Evolutionary conservation across 2,329 filamentous ascomycete species (phyloP).

Genomic region (Ophiocordyceps unilateralis): DNA sequence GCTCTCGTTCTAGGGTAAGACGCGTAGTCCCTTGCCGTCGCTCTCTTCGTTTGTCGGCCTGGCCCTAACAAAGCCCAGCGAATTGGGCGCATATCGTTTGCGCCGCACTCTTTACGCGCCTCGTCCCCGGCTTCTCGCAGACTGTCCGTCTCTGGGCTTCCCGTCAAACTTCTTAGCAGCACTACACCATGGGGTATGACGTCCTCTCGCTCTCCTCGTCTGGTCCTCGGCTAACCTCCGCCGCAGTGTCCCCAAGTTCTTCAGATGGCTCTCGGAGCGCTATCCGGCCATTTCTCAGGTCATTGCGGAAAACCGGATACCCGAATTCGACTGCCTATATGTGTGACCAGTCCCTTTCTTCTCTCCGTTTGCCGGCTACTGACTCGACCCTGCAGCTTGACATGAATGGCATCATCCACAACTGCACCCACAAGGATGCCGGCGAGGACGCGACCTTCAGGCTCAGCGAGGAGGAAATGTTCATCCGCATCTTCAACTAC

Average conservation of each 20-base stretch:
- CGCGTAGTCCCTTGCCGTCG: too few species aligned
- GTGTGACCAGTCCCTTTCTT: constrained; percentile 23
- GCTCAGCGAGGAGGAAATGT: constrained; percentile 97
- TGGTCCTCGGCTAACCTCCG: constrained; percentile 1
- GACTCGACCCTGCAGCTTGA: constrained; percentile 39
- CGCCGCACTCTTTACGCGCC: neutral
- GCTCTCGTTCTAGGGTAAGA: too few species aligned
- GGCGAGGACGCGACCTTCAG: constrained; percentile 75
- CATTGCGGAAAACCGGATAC: constrained; percentile 96
- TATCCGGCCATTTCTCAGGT: constrained; percentile 97
- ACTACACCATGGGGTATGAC: constrained; percentile 14
- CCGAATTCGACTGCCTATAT: constrained; percentile 96
- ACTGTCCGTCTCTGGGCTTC: neutral
- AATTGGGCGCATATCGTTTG: neutral
- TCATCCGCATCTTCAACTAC: constrained; percentile 99
- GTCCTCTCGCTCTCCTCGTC: neutral
- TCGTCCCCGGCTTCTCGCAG: neutral
- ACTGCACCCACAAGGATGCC: constrained; percentile 94
- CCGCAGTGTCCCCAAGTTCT: constrained; percentile 65
- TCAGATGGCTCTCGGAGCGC: constrained; percentile 97
- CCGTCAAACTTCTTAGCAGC: neutral
- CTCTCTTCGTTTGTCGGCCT: neutral
- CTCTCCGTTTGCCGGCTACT: constrained; percentile 3
- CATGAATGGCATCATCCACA: constrained; percentile 99
- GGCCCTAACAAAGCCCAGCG: neutral